These are phyloP conservation scores for Sherardia arvensis DNA, from an alignment of 257 asterid genomes.

Conservation along the genomic window DNA sequence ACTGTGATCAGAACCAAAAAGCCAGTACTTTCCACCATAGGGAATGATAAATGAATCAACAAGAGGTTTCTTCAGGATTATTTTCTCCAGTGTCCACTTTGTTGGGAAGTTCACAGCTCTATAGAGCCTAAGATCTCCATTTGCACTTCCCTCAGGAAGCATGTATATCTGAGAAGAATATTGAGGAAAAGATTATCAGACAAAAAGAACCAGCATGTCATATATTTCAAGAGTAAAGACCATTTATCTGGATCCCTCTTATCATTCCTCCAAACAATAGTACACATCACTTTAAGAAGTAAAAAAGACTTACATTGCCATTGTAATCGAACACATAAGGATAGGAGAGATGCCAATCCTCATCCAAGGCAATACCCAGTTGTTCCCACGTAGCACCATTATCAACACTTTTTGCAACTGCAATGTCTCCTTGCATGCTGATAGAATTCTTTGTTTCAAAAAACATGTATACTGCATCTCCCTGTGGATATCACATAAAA, in stretches of 20 bases:
- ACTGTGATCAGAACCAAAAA: conserved; percentile 89
- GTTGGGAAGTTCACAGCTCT: conserved; percentile 74
- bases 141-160: conserved; percentile 89
- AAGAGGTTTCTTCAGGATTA: conserved; percentile 61
- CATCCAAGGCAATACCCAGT: conserved; percentile 83
- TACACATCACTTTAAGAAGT: neutral
- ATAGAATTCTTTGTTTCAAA: conserved; percentile 82
- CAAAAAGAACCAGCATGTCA: neutral
- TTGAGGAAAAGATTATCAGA: neutral
- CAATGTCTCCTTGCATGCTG: conserved; percentile 93
- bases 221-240: neutral
- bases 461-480: conserved; percentile 57
- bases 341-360: conserved; percentile 96
- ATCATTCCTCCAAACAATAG: neutral
- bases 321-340: conserved; percentile 81
- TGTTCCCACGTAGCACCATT: conserved; percentile 90
- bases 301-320: conserved; percentile 54
- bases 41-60: conserved; percentile 70
- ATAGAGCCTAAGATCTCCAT: conserved; percentile 92
- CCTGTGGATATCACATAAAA: conserved; percentile 48
- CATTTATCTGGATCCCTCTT: neutral
- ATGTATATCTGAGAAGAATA: conserved; percentile 55
- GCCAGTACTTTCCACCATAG: conserved; percentile 72
- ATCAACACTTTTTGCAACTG: conserved; percentile 75
- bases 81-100: conserved; percentile 59